These are phyloP conservation scores for Sclerotinia subarctica DNA, from an alignment of 2,329 filamentous ascomycete genomes.

Conservation along the genomic window DNA sequence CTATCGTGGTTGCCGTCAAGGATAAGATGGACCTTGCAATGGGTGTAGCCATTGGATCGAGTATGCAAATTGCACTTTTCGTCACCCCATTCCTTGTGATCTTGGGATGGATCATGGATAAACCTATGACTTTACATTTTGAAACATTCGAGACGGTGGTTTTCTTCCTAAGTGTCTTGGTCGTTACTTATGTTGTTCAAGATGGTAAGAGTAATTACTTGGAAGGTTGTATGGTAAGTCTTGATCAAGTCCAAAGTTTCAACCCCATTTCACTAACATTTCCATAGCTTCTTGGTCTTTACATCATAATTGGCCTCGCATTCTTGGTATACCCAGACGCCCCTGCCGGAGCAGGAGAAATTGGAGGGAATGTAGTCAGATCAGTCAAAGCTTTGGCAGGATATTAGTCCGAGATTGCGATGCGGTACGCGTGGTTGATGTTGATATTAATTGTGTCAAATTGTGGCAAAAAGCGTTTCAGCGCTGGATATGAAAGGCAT, in stretches of 20 bases:
- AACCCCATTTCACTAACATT: conserved; percentile 5
- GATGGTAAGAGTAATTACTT: conserved; percentile 86
- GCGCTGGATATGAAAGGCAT: conserved; percentile 7
- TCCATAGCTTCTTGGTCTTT: conserved; percentile 52
- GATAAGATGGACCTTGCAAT: conserved; percentile 74
- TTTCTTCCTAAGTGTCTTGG: conserved; percentile 70
- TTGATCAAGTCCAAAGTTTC: not conserved
- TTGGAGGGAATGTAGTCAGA: conserved; percentile 16
- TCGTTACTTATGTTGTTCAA: conserved; percentile 73
- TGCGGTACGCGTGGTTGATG: not conserved
- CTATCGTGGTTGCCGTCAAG: conserved; percentile 69
- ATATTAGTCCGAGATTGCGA: conserved; percentile 11
- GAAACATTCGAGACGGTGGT: conserved; percentile 76
- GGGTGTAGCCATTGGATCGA: conserved; percentile 75
- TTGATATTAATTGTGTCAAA: not conserved
- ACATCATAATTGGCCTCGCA: conserved; percentile 57
- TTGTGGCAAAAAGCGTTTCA: conserved; percentile 3
- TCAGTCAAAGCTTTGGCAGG: conserved; percentile 19
- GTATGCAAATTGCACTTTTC: conserved; percentile 76
- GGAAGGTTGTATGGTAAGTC: conserved; percentile 64
- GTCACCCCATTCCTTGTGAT: conserved; percentile 78
- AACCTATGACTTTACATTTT: conserved; percentile 72
- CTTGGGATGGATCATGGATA: conserved; percentile 68
- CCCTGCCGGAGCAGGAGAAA: conserved; percentile 27
- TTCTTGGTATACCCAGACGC: conserved; percentile 60